Percentiles rank a stretch among this genome's conserved stretches.
These are phyloP conservation scores for Fusarium musae DNA, from an alignment of 2,329 filamentous ascomycete species.

Conservation along the genomic window DNA sequence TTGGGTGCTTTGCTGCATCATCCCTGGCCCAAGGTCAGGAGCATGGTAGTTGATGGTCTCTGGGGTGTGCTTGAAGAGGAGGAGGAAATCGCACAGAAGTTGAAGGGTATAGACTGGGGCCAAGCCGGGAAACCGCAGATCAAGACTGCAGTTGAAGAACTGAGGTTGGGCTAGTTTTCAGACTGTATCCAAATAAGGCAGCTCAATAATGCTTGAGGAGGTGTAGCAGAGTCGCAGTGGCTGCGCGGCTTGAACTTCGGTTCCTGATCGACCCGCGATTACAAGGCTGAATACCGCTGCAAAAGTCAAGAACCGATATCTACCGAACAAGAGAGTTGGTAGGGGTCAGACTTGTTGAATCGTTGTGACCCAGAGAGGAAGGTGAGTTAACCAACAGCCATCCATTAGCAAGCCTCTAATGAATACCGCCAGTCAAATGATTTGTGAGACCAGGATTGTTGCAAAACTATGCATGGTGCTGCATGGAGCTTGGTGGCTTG, in stretches of 20 bases:
- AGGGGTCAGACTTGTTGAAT: constrained; percentile 1
- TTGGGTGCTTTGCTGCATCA: constrained; percentile 79
- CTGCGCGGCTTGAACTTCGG: constrained; percentile 19
- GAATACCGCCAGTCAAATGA: background rate
- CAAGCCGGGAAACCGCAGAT: constrained; percentile 61
- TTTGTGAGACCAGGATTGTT: constrained; percentile 13
- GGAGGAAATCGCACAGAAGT: constrained; percentile 44
- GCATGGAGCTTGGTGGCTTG: constrained; percentile 10
- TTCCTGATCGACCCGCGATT: constrained; percentile 36
- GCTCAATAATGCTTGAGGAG: constrained; percentile 11
- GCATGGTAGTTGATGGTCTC: constrained; percentile 68
- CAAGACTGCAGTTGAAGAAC: constrained; percentile 54
- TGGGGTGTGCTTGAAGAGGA: constrained; percentile 58
- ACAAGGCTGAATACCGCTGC: constrained; percentile 3
- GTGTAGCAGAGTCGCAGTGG: constrained; percentile 10
- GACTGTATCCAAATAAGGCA: constrained; percentile 20
- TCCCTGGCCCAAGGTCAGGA: constrained; percentile 81
- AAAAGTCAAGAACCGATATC: constrained; percentile 6
- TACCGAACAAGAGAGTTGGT: constrained; percentile 18
- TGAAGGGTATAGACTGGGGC: constrained; percentile 69
- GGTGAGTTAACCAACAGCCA: constrained; percentile 16
- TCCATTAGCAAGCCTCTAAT: background rate
- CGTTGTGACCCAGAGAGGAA: constrained; percentile 29
- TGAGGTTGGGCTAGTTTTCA: constrained; percentile 51
- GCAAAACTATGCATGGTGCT: background rate